Evolutionary conservation across 768 basidiomycete species (phyloP), one percentile per base, ranked within the genome.

Genomic region (Russula compacta): DNA sequence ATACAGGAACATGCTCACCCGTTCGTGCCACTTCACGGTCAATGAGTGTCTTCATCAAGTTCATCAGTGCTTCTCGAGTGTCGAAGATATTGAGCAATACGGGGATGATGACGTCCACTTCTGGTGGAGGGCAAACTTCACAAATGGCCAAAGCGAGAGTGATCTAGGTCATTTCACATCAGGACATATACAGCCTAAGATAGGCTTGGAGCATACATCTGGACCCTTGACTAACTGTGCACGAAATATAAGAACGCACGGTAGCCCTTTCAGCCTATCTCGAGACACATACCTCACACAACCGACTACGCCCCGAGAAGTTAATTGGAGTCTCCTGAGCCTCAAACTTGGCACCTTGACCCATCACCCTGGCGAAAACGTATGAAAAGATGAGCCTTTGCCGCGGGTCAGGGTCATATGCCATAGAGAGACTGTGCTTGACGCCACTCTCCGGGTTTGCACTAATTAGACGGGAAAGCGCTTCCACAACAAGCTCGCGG

Each of bases 31-130:
- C 82, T 73, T 98, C 95, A 53, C 85, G 79, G 68, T 93, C 89
- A 61, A 97, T 86, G 79, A 95, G 83, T 15, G 81, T 79, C 70
- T 91, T 91, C 69, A 95, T 78, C 47, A 98, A 75, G 17, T 74
- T 77, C 73, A 93, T 79, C 32, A 95, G 72, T 3, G 84, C 81
- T 11, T 83, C 76, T 11, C 87, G 82, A 7, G 86, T 85, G 70
- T 95, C 87, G 70, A 94, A 94, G 24, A 92, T 74, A 63, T 94
- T 90, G 67, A 97, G 80, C 48, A 98, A 74, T 19, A 95, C 86
- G 3, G 86, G 84, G 50, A 90, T 85, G 75, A 95, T 87, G 64
- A 85, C 84, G 59, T 94, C 92, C 4, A 89, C 84, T 67, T 95
- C 91, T 11, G 71, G 70, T 12, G 85, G 76, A 5, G 92, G 89